These are phyloP conservation scores for Inonotus obliquus DNA, from an alignment of 1,284 basidiomycete species.

Conservation along the genomic window DNA sequence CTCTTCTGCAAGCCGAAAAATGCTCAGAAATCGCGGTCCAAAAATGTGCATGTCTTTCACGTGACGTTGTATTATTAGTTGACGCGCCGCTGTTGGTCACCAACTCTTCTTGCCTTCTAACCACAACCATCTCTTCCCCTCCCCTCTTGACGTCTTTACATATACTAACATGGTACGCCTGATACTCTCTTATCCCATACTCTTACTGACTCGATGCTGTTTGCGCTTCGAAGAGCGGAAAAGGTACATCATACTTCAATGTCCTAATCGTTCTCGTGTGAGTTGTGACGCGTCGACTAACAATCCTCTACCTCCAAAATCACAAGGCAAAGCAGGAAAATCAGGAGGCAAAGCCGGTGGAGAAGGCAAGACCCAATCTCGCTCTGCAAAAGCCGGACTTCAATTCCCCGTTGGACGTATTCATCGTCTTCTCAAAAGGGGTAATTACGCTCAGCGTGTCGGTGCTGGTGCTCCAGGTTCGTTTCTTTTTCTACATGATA, in stretches of 20 bases:
- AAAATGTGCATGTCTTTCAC: conserved; percentile 3
- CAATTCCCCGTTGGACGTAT: conserved; percentile 92
- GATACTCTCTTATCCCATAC: background rate
- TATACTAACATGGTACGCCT: conserved; percentile 8
- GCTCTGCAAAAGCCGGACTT: conserved; percentile 78
- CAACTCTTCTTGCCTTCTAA: background rate
- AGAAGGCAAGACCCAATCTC: conserved; percentile 58
- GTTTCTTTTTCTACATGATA: conserved; percentile 23
- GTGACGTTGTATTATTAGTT: conserved; percentile 3
- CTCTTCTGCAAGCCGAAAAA: background rate
- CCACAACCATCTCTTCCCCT: conserved; percentile 3
- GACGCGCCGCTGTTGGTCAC: background rate
- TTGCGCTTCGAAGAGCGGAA: conserved; percentile 9
- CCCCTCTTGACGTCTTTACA: background rate
- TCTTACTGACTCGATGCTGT: background rate
- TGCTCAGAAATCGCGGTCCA: background rate
- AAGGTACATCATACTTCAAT: background rate
- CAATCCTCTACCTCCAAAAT: conserved; percentile 16
- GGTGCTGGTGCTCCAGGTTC: conserved; percentile 76
- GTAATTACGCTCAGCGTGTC: conserved; percentile 81
- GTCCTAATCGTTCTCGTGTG: background rate
- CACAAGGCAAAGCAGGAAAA: conserved; percentile 49
- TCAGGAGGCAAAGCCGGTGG: conserved; percentile 54
- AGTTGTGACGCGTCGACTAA: background rate
- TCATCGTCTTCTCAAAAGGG: conserved; percentile 85